Base-by-base conservation (phyloP, 2,329 filamentous ascomycete species). In the Exophiala phaeomuriformis region DNA sequence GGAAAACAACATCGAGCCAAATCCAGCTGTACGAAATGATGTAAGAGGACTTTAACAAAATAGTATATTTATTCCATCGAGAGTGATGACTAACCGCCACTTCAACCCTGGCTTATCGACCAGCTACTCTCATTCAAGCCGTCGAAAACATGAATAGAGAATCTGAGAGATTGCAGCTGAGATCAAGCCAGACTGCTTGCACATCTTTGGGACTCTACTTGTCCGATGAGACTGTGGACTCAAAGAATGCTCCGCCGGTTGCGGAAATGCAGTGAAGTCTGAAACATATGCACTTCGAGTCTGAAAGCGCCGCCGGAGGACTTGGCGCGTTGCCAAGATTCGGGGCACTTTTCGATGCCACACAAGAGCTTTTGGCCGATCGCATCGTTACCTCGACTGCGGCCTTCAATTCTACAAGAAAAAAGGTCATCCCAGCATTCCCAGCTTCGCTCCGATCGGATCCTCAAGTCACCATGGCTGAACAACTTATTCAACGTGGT, bases 401-500 rank as follows among this genome's bases (percentile, higher is more conserved):
- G 44, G 31, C 31, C 32, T 32, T 47, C 44, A 36, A 35, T 45
- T 45, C 42, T 31, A 30, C 42, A 45, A 47, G 32, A 47, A 47
- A 41, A 41, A 41, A 3, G 36, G 9, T 12, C 6, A 30, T 46
- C n/a, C 43, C 43, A 32, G n/a, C 43, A 36, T 12, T 35, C 44
- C 12, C 39, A 41, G 39, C 39, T 27, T 47, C 41, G n/a, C 39
- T 37, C 49, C 29, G 19, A 27, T 10, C 43, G 44, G 47, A 55
- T 56, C 49, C 49, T 59, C 58, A 51, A 60, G 53, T 63, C 69
- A 75, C 71, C 72, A 93, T 93, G 88, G 85, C 86, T 81, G 88
- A 93, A 83, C 86, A 91, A 83, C 81, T 93, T 76, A 89, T 94
- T 80, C 86, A 93, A 78, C 90, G 91, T 82, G 89, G 89, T 76